Conservation (phyloP, 2,329 filamentous ascomycete species). For the Aspergillus ustus region DNA sequence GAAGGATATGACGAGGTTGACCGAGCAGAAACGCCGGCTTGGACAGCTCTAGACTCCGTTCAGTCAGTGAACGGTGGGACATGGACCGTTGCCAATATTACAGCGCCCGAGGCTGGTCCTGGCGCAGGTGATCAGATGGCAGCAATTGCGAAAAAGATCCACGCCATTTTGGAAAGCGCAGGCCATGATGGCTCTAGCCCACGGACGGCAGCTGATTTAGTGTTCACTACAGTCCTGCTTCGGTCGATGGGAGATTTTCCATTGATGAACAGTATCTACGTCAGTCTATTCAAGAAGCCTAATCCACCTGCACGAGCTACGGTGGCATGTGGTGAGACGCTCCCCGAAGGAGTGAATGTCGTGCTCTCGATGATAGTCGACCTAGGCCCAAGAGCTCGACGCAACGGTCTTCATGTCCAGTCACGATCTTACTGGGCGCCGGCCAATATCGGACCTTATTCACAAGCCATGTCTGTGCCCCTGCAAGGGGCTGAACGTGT, state of each 20-base stretch:
- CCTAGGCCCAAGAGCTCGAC: constrained; percentile 33
- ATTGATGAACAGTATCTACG: constrained; percentile 75
- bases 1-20: background rate
- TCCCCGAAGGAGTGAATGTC: constrained; percentile 66
- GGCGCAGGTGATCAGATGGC: constrained; percentile 48
- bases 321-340: constrained; percentile 71
- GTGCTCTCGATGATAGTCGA: constrained; percentile 62
- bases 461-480: constrained; percentile 70
- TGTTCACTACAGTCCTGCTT: constrained; percentile 68
- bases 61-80: constrained; percentile 29
- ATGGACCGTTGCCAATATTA: constrained; percentile 45
- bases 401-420: constrained; percentile 79
- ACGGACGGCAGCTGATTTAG: constrained; percentile 44
- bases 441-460: constrained; percentile 96
- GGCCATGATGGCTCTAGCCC: background rate
- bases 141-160: constrained; percentile 25
- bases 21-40: constrained; percentile 12
- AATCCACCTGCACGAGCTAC: constrained; percentile 88
- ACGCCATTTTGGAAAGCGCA: constrained; percentile 31
- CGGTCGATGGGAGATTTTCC: constrained; percentile 80
- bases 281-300: constrained; percentile 71
- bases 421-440: constrained; percentile 96
- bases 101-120: constrained; percentile 44
- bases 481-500: constrained; percentile 38
- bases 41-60: background rate